These are phyloP conservation scores for Trichaptum fuscoviolaceum DNA, from an alignment of 768 basidiomycete genomes.

Conservation along the genomic window DNA sequence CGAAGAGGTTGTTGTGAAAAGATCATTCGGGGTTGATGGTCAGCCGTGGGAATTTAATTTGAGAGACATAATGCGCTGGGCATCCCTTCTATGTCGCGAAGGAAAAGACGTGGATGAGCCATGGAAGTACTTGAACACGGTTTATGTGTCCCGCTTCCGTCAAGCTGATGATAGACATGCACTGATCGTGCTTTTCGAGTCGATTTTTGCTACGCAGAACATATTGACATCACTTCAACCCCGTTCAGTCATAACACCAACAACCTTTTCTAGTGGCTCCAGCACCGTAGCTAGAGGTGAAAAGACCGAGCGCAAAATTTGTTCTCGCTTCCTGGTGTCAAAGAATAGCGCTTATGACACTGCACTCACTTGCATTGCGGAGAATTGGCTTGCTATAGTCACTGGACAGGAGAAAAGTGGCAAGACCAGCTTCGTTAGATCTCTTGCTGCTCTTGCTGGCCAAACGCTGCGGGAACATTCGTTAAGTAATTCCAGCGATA, in stretches of 20 bases:
- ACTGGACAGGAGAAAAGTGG: conserved; percentile 71
- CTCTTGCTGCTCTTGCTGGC: conserved; percentile 68
- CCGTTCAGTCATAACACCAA: conserved; percentile 39
- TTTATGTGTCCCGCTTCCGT: conserved; percentile 88
- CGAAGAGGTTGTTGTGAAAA: conserved; percentile 56
- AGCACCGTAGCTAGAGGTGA: conserved; percentile 7
- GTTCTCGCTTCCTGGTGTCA: conserved; percentile 47
- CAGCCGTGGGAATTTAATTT: conserved; percentile 98
- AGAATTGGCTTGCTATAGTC: conserved; percentile 87
- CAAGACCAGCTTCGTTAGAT: conserved; percentile 71
- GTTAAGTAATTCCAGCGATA: conserved; percentile 84
- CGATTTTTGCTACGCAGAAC: conserved; percentile 36
- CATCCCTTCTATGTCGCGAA: conserved; percentile 40
- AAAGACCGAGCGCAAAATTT: conserved; percentile 18
- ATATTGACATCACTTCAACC: conserved; percentile 24
- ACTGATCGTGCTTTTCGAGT: conserved; percentile 50
- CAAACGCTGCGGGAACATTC: conserved; percentile 63
- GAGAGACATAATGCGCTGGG: conserved; percentile 91
- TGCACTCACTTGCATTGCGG: conserved; percentile 62
- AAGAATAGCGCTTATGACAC: conserved; percentile 70
- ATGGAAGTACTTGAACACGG: conserved; percentile 53
- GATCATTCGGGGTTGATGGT: conserved; percentile 71
- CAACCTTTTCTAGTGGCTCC: conserved; percentile 22
- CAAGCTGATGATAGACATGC: conserved; percentile 54
- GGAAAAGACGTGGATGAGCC: conserved; percentile 27